A percentile compares a stretch with the other conserved stretches of the same genome.
phyloP scores from a whole-genome alignment of 805 yeast species.

The Lipomyces oligophaga region DNA sequence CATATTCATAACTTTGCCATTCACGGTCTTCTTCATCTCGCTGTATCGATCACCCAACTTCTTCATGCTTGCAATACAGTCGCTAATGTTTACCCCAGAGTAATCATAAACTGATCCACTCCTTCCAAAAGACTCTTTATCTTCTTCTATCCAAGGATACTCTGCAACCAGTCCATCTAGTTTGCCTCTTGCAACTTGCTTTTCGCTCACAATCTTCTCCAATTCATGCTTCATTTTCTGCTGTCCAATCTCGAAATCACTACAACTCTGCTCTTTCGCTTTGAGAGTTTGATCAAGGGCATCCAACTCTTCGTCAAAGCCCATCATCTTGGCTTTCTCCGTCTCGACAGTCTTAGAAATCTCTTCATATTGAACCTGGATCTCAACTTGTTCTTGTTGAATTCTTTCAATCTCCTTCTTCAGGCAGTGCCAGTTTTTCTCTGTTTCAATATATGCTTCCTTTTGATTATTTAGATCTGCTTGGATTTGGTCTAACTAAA shows the following conservation, averaged over 20 bases:
- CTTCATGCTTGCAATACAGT: conserved; percentile 55
- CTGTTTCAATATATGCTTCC: conserved; percentile 19
- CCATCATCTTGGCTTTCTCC: conserved; percentile 54
- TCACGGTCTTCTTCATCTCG: conserved; percentile 75
- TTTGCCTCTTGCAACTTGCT: conserved; percentile 27
- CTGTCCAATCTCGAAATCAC: conserved; percentile 31
- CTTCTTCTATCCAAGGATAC: conserved; percentile 72
- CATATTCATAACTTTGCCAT: conserved; percentile 82
- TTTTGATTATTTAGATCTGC: conserved; percentile 46
- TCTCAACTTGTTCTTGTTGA: conserved; percentile 9
- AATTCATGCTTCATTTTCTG: conserved; percentile 35
- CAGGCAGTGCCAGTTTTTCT: conserved; percentile 17
- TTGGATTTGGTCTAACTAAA: conserved; percentile 53
- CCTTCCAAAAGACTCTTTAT: conserved; percentile 43
- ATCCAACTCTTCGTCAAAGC: conserved; percentile 70
- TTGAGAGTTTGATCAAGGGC: conserved; percentile 41
- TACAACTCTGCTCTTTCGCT: conserved; percentile 31
- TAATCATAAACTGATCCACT: conserved; percentile 37
- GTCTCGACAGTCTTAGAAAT: conserved; percentile 14
- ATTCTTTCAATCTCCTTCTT: conserved; percentile 31
- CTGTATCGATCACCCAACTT: conserved; percentile 57
- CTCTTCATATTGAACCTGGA: conserved; percentile 9
- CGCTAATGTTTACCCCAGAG: conserved; percentile 47
- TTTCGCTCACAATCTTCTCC: conserved; percentile 31
- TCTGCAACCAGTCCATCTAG: conserved; percentile 50